Percentiles rank a stretch among this genome's conserved stretches.
phyloP scores from a whole-genome alignment of 257 asterid species.

The Nicotiana obtusifolia region DNA sequence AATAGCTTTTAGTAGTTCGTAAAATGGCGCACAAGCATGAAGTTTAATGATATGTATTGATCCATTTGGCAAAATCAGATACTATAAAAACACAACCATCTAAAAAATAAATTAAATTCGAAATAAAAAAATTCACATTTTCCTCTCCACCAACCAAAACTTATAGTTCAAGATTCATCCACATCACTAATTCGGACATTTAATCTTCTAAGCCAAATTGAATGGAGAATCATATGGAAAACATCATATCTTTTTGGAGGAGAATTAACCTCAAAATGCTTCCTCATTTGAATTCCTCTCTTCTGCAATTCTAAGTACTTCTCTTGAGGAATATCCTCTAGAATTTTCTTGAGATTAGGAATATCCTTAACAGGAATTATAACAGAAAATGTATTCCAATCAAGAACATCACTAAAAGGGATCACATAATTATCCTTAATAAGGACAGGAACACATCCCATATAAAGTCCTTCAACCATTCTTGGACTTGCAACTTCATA shows the following conservation, averaged over 20 bases:
- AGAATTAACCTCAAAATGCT: slow-evolving; percentile 40
- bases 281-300: slow-evolving; percentile 34
- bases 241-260: slow-evolving; percentile 42
- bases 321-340: slow-evolving; percentile 34
- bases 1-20: neutral
- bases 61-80: neutral
- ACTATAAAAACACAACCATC: neutral
- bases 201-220: slow-evolving; percentile 45
- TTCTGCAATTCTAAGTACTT: slow-evolving; percentile 47
- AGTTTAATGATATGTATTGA: neutral
- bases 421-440: slow-evolving; percentile 63
- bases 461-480: slow-evolving; percentile 73
- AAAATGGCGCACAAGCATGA: neutral
- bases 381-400: slow-evolving; percentile 68
- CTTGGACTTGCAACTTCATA: slow-evolving; percentile 92
- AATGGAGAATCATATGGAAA: slow-evolving; percentile 53
- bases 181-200: slow-evolving; percentile 16
- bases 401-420: slow-evolving; percentile 72
- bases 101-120: neutral
- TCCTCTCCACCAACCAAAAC: neutral
- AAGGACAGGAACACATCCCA: slow-evolving; percentile 75
- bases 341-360: slow-evolving; percentile 50
- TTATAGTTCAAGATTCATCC: neutral
- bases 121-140: neutral
- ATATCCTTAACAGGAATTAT: slow-evolving; percentile 49